Evolutionary conservation across 805 yeast species (phyloP).

Genomic region (Ogataea zsoltii): DNA sequence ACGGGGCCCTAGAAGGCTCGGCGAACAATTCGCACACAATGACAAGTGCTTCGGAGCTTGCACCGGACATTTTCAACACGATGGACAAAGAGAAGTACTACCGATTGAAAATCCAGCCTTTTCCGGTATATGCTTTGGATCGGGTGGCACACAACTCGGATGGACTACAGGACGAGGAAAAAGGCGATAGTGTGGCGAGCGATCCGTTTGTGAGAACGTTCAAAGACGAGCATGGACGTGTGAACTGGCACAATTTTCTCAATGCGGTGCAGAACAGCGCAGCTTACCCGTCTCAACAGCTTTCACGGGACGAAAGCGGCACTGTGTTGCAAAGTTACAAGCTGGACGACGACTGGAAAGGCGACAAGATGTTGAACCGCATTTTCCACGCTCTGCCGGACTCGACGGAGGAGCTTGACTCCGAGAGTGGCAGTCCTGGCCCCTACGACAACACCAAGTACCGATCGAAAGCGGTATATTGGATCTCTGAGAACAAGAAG

Average conservation of each 20-base stretch:
- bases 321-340: constrained; percentile 21
- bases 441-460: constrained; percentile 37
- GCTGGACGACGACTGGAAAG: constrained; percentile 65
- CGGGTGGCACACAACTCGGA: constrained; percentile 40
- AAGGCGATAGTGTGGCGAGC: constrained; percentile 1
- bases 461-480: constrained; percentile 60
- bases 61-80: constrained; percentile 17
- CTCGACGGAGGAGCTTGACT: constrained; percentile 15
- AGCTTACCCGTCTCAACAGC: constrained; percentile 27
- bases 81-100: constrained; percentile 19
- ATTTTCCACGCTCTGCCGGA: constrained; percentile 45
- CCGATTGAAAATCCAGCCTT: constrained; percentile 32
- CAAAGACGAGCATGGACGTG: constrained; percentile 15
- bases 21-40: constrained; percentile 12
- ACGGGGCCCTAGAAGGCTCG: constrained; percentile 4
- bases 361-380: constrained; percentile 59
- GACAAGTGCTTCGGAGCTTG: constrained; percentile 12
- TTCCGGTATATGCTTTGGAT: constrained; percentile 69
- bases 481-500: constrained; percentile 63
- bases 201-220: constrained; percentile 27
- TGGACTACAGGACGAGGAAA: neutral
- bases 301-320: constrained; percentile 29
- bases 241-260: constrained; percentile 25
- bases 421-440: constrained; percentile 24
- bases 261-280: constrained; percentile 28